These are phyloP conservation scores for Medicago ruthenica DNA, from an alignment of 306 rosid species.

Conservation along the genomic window DNA sequence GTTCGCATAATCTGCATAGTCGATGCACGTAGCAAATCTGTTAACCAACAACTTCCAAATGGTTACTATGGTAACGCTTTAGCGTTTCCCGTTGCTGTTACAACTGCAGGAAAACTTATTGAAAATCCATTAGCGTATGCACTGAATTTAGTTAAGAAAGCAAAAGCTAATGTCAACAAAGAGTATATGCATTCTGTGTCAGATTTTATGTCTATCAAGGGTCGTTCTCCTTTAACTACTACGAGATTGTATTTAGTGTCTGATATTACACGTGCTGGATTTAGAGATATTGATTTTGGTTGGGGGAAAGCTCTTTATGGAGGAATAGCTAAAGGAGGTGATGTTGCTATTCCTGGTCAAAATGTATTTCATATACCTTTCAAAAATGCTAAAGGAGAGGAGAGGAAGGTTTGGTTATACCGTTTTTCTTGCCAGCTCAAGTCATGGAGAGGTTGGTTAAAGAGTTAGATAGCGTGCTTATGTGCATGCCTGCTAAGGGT, in stretches of 20 bases:
- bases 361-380: not conserved
- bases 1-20: not conserved
- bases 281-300: not conserved
- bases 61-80: conserved; percentile 2
- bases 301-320: not conserved
- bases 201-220: not conserved
- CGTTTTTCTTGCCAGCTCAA: too few relatives aligned
- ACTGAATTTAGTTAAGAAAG: not conserved
- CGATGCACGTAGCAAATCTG: not conserved
- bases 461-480: too few relatives aligned
- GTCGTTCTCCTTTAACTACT: not conserved
- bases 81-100: not conserved
- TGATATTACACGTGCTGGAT: not conserved
- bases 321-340: not conserved
- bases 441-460: too few relatives aligned
- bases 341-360: not conserved
- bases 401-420: not conserved
- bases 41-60: not conserved
- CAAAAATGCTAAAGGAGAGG: not conserved
- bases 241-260: not conserved
- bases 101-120: not conserved
- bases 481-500: too few relatives aligned
- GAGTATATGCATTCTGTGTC: not conserved
- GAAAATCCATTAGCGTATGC: not conserved
- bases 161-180: not conserved